phyloP scores from a whole-genome alignment of 768 basidiomycete species.

The Lyophyllum atratum region DNA sequence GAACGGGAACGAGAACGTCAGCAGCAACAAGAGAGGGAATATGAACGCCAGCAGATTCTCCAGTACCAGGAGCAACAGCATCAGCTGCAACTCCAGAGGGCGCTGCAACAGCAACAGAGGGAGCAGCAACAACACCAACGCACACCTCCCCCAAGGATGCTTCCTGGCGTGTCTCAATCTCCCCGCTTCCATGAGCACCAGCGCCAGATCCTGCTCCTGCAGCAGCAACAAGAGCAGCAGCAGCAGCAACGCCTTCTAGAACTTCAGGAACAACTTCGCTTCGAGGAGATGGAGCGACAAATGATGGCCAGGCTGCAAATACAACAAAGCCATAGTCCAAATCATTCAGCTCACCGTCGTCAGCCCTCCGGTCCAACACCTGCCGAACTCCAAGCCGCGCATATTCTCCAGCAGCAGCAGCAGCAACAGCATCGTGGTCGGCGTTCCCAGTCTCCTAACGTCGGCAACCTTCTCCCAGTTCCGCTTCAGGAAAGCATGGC shows the following conservation, averaged over 20 bases:
- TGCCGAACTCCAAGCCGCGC: conserved; percentile 49
- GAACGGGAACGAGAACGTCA: conserved; percentile 38
- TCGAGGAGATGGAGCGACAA: conserved; percentile 70
- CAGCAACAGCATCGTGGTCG: conserved; percentile 55
- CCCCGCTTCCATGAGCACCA: conserved; percentile 80
- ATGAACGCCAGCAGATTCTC: conserved; percentile 46
- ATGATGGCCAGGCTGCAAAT: conserved; percentile 50
- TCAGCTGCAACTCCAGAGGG: conserved; percentile 47
- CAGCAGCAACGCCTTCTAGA: conserved; percentile 62
- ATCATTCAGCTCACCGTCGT: conserved; percentile 38
- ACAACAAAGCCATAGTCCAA: conserved; percentile 37
- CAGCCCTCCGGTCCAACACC: conserved; percentile 47
- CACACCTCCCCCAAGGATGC: conserved; percentile 76
- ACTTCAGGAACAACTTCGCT: conserved; percentile 62
- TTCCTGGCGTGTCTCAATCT: conserved; percentile 66
- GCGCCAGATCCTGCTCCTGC: conserved; percentile 66
- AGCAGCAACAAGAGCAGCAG: conserved; percentile 67
- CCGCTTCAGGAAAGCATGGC: conserved; percentile 55
- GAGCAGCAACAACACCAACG: conserved; percentile 47
- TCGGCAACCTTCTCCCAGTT: conserved; percentile 32
- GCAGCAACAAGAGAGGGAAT: conserved; percentile 32
- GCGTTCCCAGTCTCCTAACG: conserved; percentile 45
- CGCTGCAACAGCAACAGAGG: conserved; percentile 53
- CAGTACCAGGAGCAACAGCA: conserved; percentile 53
- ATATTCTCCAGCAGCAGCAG: conserved; percentile 41